phyloP scores from a whole-genome alignment of 441 rosid genomes.

The Arabidopsis hybrid region DNA sequence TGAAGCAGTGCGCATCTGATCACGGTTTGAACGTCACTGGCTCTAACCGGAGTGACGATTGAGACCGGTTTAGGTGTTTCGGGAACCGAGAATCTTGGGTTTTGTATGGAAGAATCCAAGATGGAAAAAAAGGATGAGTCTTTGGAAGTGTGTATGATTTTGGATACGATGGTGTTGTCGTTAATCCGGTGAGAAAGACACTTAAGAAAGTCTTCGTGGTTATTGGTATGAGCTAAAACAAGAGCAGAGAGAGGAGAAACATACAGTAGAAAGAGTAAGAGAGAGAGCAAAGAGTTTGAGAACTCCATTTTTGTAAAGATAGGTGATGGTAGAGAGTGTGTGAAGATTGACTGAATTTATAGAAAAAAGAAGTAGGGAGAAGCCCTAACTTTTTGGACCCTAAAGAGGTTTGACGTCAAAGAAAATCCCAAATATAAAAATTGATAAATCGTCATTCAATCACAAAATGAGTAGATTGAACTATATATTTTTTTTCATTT shows the following conservation, averaged over 20 bases:
- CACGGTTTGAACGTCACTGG: slow-evolving; percentile 58
- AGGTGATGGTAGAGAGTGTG: background rate
- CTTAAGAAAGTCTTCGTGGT: slow-evolving; percentile 36
- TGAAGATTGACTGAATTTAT: background rate
- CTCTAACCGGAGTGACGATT: slow-evolving; percentile 63
- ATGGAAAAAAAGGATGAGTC: slow-evolving; percentile 47
- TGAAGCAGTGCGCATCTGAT: slow-evolving; percentile 50
- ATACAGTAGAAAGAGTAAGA: slow-evolving; percentile 22
- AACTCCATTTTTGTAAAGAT: slow-evolving; percentile 15
- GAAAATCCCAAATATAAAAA: background rate
- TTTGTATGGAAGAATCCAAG: slow-evolving; percentile 56
- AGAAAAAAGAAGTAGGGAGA: background rate
- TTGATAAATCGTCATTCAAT: background rate
- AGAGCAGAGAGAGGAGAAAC: slow-evolving; percentile 2
- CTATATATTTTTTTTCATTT: too few species aligned
- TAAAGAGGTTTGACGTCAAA: background rate
- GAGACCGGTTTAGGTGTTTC: slow-evolving; percentile 50
- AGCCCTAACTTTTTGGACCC: background rate
- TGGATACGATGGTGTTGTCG: slow-evolving; percentile 42
- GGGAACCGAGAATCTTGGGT: slow-evolving; percentile 53
- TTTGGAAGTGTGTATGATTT: slow-evolving; percentile 49
- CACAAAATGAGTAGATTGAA: background rate
- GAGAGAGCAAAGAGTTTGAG: background rate
- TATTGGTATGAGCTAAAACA: slow-evolving; percentile 10
- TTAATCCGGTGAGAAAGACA: slow-evolving; percentile 38